Evolutionary conservation across 176 grass and related monocot genomes (phyloP), one percentile per base, ranked within the genome.

Genomic region (Carex myosuroides): DNA sequence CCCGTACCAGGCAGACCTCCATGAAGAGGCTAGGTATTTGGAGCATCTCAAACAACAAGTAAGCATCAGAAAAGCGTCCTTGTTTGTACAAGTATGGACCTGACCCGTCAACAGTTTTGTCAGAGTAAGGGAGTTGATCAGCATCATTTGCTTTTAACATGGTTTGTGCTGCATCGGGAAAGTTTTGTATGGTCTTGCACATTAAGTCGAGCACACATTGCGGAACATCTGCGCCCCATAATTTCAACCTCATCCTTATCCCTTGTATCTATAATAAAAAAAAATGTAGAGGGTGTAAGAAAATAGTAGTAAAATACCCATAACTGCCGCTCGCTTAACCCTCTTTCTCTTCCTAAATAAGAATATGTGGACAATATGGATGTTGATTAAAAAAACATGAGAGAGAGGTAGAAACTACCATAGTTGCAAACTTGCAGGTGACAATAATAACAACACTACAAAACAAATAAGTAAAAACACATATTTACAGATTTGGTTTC

Each of bases 21-120:
- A 89, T 88, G 93, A 95, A 95, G n/a, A 93, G 85, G 55, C 85
- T 61, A 12, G 93, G 91, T 64, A 95, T 90, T 13, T 93, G 88
- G 57, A 95, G 76, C 91, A 98, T 95, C 80, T 98, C 96, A 79
- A 95, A 80, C 64, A 98, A 89, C 18, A 94, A 75, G 86, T 90
- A 98, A 84, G 91, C 91, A 93, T 98, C 96, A 67, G 92, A 88
- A 81, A 91, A 86, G 92, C 88, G 63, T 56, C 85, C 71, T 52
- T 85, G 77, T 84, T 87, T 91, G 61, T 87, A 78, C 62, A 95
- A 91, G 86, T 70, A 41, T 70, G 88, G 91, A 63, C 90, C 92
- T 87, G 92, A 88, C 70, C 77, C 86, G 83, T 84, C 87, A 90
- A 88, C 74, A 87, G 88, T 88, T 80, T 90, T 91, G 87, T 93